These are phyloP conservation scores for Cercospora sojina DNA, from an alignment of 2,329 filamentous ascomycete genomes.

Conservation along the genomic window DNA sequence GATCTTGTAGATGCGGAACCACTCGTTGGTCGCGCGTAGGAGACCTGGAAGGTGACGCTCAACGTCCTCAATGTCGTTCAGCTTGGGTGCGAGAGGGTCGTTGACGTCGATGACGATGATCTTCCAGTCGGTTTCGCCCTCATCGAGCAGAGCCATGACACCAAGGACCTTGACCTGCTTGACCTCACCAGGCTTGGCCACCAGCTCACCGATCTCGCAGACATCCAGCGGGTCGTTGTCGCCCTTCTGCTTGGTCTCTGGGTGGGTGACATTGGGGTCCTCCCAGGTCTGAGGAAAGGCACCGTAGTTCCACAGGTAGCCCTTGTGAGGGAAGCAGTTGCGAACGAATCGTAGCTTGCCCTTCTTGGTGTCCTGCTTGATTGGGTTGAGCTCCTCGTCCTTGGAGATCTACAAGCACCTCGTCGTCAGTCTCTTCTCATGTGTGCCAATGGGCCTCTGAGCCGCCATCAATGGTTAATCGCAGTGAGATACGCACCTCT, in stretches of 20 bases:
- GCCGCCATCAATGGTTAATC: neutral
- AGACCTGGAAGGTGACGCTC: constrained; percentile 97
- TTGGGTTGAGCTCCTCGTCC: constrained; percentile 96
- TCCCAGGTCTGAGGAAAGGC: constrained; percentile 99
- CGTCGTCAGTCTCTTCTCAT: constrained; percentile 20
- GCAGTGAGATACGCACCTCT: constrained; percentile 65
- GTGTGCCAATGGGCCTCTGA: neutral
- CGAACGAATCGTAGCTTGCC: constrained; percentile 98
- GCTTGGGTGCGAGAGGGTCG: constrained; percentile 91
- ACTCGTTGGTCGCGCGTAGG: constrained; percentile 96
- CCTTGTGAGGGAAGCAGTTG: constrained; percentile 99
- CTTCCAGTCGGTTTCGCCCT: constrained; percentile 99
- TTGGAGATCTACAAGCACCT: constrained; percentile 78
- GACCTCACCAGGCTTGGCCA: constrained; percentile 91
- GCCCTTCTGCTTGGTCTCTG: constrained; percentile 99
- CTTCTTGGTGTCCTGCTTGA: constrained; percentile 99
- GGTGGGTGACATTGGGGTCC: constrained; percentile 92
- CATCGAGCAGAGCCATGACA: constrained; percentile 98
- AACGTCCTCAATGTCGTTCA: constrained; percentile 98
- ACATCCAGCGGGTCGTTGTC: constrained; percentile 99
- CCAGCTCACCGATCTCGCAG: constrained; percentile 98
- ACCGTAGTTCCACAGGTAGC: constrained; percentile 99
- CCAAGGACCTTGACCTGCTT: constrained; percentile 99
- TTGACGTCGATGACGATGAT: constrained; percentile 99
- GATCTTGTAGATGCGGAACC: constrained; percentile 99